Base-by-base conservation (phyloP, 2,329 filamentous ascomycete genomes). In the Botrytis elliptica region DNA sequence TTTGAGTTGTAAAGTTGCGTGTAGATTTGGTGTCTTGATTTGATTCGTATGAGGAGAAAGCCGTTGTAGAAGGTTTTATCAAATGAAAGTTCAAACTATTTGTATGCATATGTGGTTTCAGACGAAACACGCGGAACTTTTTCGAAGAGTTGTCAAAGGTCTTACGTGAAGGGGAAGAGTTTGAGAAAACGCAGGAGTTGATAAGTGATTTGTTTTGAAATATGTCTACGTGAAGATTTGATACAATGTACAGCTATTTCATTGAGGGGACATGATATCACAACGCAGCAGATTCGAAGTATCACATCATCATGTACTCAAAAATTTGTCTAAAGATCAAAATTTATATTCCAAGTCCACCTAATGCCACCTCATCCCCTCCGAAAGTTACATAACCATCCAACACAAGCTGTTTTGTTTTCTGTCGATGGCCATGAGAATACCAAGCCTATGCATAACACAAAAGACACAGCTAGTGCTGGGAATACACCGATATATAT, bases 191-290 rank as follows among this genome's bases (percentile, higher is more conserved):
- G 25, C 49, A 52, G 10, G 25, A 14, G 49, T n/a, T n/a, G 25
- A n/a, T 1, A 14, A n/a, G 12, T 52, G 0, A 52, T 7, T 6
- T 52, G 25, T 52, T n/a, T 7, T 52, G 49, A 52, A 52, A 52
- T n/a, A 52, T n/a, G 49, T 7, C 5, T 0, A n/a, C 0, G 49
- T 16, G 1, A 4, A n/a, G 12, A 14, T 16, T 0, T n/a, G 25
- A n/a, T n/a, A 14, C 2, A n/a, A 55, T 25, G 14, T 18, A 18
- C 2, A 29, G n/a, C 25, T 0, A 16, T 3, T 18, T 1, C 3
- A 7, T 8, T 0, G 14, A 29, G 29, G 29, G n/a, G 0, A 2
- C 5, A 29, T 29, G 6, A 29, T 14, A n/a, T 14, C 2, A 52
- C 0, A 52, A n/a, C 5, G 0, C 49, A 16, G 49, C 1, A 52